Conservation (phyloP, 2,329 filamentous ascomycete genomes). For the Exophiala oligosperma region DNA sequence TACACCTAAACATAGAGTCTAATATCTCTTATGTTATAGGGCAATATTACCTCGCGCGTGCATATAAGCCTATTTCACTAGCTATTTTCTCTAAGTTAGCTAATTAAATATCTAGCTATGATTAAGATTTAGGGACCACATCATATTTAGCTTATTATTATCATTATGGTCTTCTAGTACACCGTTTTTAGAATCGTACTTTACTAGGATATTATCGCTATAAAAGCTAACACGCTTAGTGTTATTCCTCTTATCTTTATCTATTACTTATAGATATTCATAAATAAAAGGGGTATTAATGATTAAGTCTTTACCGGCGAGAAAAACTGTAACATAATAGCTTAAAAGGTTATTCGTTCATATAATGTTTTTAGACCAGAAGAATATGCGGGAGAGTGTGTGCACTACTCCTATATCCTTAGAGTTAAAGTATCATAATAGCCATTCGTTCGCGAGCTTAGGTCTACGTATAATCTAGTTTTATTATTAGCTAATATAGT, state of each 20-base stretch:
- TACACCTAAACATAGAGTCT: background rate
- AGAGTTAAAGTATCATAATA: conserved; percentile 69
- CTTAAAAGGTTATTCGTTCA: conserved; percentile 46
- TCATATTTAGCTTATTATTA: background rate
- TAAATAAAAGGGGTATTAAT: conserved; percentile 11
- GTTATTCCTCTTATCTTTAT: background rate
- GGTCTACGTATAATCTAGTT: conserved; percentile 47
- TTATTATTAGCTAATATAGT: conserved; percentile 2
- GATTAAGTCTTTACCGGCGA: conserved; percentile 20
- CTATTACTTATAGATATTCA: conserved; percentile 6
- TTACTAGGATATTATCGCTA: background rate
- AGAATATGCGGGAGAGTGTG: conserved; percentile 65
- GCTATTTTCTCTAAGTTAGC: background rate
- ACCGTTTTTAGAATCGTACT: background rate
- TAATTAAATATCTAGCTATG: background rate
- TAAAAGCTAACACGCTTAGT: background rate
- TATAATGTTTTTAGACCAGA: conserved; percentile 69
- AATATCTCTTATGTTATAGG: background rate
- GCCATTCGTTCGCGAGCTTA: conserved; percentile 64
- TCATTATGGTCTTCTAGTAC: background rate
- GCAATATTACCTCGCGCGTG: background rate
- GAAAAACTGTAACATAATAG: conserved; percentile 16
- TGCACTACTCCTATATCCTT: conserved; percentile 67
- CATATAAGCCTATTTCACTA: background rate
- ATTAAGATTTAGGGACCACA: background rate